Base-by-base conservation (phyloP, 257 asterid genomes). In the Solanum paucissectum region DNA sequence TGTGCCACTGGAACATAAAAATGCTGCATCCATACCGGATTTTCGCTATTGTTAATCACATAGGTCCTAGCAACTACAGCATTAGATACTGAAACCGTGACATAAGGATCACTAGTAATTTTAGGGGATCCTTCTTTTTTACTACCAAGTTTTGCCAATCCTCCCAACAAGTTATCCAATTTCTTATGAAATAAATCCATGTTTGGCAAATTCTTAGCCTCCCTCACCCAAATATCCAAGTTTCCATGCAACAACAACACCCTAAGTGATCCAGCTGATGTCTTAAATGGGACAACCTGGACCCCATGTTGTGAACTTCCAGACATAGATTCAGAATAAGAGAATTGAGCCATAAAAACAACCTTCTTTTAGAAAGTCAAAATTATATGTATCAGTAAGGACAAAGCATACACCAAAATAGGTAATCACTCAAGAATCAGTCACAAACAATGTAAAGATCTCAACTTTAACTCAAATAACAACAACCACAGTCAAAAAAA, bases 61-160 rank as follows among this genome's bases (percentile, higher is more conserved):
- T 89, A 95, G 21, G 98, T 97, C 33, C 98, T 91, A 76, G 93
- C 96, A 90, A 95, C 88, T 16, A 95, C 98, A 58, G 98, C 98
- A 89, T 90, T 91, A 4, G 97, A 91, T 38, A 92, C 89, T 0
- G 95, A 90, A 44, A 95, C 89, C 1, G 98, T 94, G 14, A 97
- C 98, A 58, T 97, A 97, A 27, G 99, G 99, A 44, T 97, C 98
- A 88, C 98, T 97, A 3, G 99, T 97, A 14, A 93, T 92, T 76
- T 90, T 94, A 32, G 25, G 11, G 6, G 92, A 86, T 14, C 92
- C 90, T 79, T 94, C 96, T 12, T 89, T 83, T 73, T 95, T 95
- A 66, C 89, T 91, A 18, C 89, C 79, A 38, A 89, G 49, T 79
- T 91, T 94, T 13, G 91, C 93, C 83, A 87, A 88, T 21, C 71